These are phyloP conservation scores for Aspergillus awamori DNA, from an alignment of 2,329 filamentous ascomycete genomes.

Conservation along the genomic window DNA sequence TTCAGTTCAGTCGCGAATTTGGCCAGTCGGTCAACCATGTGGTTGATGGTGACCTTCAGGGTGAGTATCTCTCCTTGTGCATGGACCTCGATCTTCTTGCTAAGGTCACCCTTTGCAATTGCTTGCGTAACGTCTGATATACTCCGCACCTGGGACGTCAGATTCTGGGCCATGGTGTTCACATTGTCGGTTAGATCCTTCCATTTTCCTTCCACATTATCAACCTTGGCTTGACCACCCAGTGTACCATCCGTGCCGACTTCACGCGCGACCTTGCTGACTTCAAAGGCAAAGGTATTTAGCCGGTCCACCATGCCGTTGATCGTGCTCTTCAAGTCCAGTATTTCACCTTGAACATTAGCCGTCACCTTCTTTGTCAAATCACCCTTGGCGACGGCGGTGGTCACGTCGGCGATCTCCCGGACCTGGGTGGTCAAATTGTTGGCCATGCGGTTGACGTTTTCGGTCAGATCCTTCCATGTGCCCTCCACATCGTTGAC, in stretches of 20 bases:
- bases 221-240: conserved; percentile 66
- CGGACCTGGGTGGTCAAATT: conserved; percentile 97
- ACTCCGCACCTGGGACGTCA: conserved; percentile 73
- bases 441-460: conserved; percentile 98
- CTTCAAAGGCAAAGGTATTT: conserved; percentile 66
- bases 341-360: conserved; percentile 89
- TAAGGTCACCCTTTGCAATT: conserved; percentile 94
- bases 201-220: conserved; percentile 69
- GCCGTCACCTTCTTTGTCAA: conserved; percentile 95
- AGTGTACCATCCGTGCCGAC: conserved; percentile 66
- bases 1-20: conserved; percentile 97
- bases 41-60: conserved; percentile 94
- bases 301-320: conserved; percentile 69
- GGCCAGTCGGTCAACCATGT: conserved; percentile 95
- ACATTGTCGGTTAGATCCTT: conserved; percentile 69
- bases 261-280: conserved; percentile 67
- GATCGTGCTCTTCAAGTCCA: conserved; percentile 89
- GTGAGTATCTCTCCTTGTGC: conserved; percentile 93
- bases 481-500: conserved; percentile 96
- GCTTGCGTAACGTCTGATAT: conserved; percentile 94
- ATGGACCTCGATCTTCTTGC: conserved; percentile 91
- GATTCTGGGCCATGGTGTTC: conserved; percentile 68
- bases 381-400: conserved; percentile 90
- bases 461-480: conserved; percentile 93
- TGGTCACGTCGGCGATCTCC: conserved; percentile 96